These are phyloP conservation scores for Russula virescens DNA, from an alignment of 768 basidiomycete species.

Conservation along the genomic window DNA sequence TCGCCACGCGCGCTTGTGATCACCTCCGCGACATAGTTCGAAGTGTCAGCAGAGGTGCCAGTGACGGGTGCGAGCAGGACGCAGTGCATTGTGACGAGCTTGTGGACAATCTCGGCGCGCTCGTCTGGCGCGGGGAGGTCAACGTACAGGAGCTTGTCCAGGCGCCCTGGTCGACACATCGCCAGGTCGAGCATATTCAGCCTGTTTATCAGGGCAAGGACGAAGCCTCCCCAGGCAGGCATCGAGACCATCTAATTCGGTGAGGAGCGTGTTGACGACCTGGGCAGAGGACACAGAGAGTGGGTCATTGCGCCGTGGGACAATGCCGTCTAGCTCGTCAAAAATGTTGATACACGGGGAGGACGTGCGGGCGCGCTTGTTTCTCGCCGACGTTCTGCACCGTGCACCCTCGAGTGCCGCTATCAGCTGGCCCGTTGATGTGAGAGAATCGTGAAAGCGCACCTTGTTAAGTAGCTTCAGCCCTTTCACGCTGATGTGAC, in stretches of 20 bases:
- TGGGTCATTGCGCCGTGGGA: constrained; percentile 78
- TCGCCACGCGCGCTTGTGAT: constrained; percentile 65
- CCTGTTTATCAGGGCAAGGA: constrained; percentile 91
- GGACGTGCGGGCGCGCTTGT: constrained; percentile 86
- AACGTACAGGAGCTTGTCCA: too few relatives aligned
- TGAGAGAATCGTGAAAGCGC: not conserved
- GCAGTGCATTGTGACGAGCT: constrained; percentile 48
- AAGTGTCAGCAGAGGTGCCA: too few relatives aligned
- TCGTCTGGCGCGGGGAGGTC: too few relatives aligned
- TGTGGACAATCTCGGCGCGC: constrained; percentile 78
- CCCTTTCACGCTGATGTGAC: constrained; percentile 97
- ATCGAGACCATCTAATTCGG: constrained; percentile 90
- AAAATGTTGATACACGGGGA: constrained; percentile 95
- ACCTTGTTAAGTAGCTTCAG: constrained; percentile 97
- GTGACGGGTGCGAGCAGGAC: constrained; percentile 51
- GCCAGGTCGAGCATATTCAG: constrained; percentile 98
- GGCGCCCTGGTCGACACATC: constrained; percentile 92
- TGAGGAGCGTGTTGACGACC: too few relatives aligned
- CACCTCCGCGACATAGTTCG: constrained; percentile 32
- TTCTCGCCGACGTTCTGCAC: constrained; percentile 93
- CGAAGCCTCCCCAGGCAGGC: constrained; percentile 81
- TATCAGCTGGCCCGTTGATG: not conserved
- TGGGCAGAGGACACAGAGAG: constrained; percentile 92
- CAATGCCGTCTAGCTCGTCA: constrained; percentile 89
- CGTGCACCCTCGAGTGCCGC: constrained; percentile 10